A percentile compares a stretch with the other conserved stretches of the same genome.
These are phyloP conservation scores for Trichoderma virens DNA, from an alignment of 495 filamentous ascomycete species.

Conservation along the genomic window DNA sequence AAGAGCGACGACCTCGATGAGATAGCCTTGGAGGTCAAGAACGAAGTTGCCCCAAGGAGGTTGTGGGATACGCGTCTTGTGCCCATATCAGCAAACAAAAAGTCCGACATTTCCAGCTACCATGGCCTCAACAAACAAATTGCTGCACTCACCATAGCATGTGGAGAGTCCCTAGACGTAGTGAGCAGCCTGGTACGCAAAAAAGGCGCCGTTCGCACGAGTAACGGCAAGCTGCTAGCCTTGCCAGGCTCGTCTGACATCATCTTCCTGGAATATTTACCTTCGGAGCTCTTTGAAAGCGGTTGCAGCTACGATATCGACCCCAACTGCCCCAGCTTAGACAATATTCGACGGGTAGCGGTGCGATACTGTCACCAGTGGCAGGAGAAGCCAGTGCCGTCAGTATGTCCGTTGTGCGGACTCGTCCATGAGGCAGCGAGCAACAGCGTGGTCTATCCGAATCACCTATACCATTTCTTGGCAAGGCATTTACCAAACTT, in stretches of 20 bases:
- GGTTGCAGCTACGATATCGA: slow-evolving; percentile 18
- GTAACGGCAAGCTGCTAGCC: slow-evolving; percentile 20
- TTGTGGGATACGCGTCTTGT: slow-evolving; percentile 17
- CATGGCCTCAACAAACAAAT: slow-evolving; percentile 23
- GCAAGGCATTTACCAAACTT: slow-evolving; percentile 25
- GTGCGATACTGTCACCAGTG: slow-evolving; percentile 25
- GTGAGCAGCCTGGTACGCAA: slow-evolving; percentile 16
- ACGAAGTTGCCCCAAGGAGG: slow-evolving; percentile 7
- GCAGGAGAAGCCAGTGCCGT: slow-evolving; percentile 17
- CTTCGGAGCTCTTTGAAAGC: slow-evolving; percentile 13
- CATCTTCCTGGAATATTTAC: slow-evolving; percentile 24
- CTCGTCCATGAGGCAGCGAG: slow-evolving; percentile 15
- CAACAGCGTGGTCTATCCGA: slow-evolving; percentile 14
- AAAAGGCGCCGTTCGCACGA: slow-evolving; percentile 18
- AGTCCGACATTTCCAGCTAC: slow-evolving; percentile 12
- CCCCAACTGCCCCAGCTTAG: slow-evolving; percentile 17
- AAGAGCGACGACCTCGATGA: slow-evolving; percentile 7
- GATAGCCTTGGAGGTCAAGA: slow-evolving; percentile 7
- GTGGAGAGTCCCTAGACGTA: slow-evolving; percentile 17
- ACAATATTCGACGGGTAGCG: slow-evolving; percentile 22
- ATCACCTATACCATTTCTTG: slow-evolving; percentile 24
- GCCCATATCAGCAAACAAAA: slow-evolving; percentile 17
- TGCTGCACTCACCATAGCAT: slow-evolving; percentile 16
- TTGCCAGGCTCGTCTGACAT: slow-evolving; percentile 19
- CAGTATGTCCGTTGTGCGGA: slow-evolving; percentile 21